phyloP scores from a whole-genome alignment of 1,284 basidiomycete species.

The Porodaedalea pini region DNA sequence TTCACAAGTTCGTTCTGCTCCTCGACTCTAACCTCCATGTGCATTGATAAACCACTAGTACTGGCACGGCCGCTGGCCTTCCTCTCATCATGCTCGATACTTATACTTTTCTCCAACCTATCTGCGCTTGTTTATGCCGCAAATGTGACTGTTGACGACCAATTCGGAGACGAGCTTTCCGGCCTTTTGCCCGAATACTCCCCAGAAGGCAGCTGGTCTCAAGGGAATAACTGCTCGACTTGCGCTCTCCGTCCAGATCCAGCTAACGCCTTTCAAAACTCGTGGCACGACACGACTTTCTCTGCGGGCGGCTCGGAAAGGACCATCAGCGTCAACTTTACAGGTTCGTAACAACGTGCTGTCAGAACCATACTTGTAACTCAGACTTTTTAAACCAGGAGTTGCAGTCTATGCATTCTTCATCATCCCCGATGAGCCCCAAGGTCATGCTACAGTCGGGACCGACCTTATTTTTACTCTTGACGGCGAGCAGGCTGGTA shows the following conservation, averaged over 20 bases:
- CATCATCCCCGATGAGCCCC: slow-evolving; percentile 9
- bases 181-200: slow-evolving; percentile 22
- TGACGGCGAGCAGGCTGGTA: slow-evolving; percentile 5
- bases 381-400: background rate
- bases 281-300: slow-evolving; percentile 27
- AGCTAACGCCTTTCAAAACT: slow-evolving; percentile 17
- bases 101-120: background rate
- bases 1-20: too few relatives aligned
- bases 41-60: too few relatives aligned
- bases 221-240: slow-evolving; percentile 21
- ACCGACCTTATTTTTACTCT: slow-evolving; percentile 13
- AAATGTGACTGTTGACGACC: slow-evolving; percentile 28
- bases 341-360: background rate
- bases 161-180: slow-evolving; percentile 21
- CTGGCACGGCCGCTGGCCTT: too few relatives aligned
- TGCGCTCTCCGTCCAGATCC: slow-evolving; percentile 20
- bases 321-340: slow-evolving; percentile 12
- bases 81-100: too few relatives aligned
- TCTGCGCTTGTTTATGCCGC: background rate
- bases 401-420: slow-evolving; percentile 15
- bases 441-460: background rate
- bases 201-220: slow-evolving; percentile 18
- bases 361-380: background rate
- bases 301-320: background rate
- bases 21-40: too few relatives aligned